Evolutionary conservation across 768 basidiomycete genomes (phyloP), one percentile per base, ranked within the genome.

Genomic region (Leccinum imitatum): DNA sequence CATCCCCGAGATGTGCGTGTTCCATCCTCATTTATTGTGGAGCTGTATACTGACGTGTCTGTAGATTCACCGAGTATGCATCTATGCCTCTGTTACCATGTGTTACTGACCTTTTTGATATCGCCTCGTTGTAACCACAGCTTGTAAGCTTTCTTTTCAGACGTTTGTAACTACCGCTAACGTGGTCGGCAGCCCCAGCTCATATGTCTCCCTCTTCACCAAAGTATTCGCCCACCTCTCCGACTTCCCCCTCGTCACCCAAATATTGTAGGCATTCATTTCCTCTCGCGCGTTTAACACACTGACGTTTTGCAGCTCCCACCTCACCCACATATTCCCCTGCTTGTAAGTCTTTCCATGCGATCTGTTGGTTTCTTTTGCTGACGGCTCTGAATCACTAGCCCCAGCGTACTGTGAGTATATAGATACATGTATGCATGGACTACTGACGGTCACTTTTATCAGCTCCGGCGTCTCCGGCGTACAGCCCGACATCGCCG

Each of bases 181-280:
- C 21, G 5, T 58, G 53, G 57, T 60, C 62, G 50, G 58, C 67
- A 89, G 89, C 91, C 6, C 90, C 91, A 35, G 83, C 86, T 23
- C 87, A 91, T 57, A 83, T 90, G 79, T 95, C 94, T 8, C 94
- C 93, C 0, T 86, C 94, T 4, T 95, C 93, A 31, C 94, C 94
- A 7, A 91, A 89, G 68, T 97, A 95, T 74, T 95, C 93, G 11
- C 95, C 95, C 3, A 93, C 95, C 0, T 95, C 93, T 4, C 95
- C 95, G 73, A 85, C 88, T 8, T 94, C 92, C 3, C 95, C 95
- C 0, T 84, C 95, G 3, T 95, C 93, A 37, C 95, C 95, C 57
- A 91, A 90, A 83, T 93, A 93, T 73, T 93, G 92, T 93, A 75
- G 64, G 91, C 80, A 5, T 11, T 6, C 23, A 0, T 23, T 53